Percentiles rank a stretch among this genome's conserved stretches.
These are phyloP conservation scores for Apophysomyces variabilis DNA, from an alignment of 371 early-diverging fungal genomes.

Conservation along the genomic window DNA sequence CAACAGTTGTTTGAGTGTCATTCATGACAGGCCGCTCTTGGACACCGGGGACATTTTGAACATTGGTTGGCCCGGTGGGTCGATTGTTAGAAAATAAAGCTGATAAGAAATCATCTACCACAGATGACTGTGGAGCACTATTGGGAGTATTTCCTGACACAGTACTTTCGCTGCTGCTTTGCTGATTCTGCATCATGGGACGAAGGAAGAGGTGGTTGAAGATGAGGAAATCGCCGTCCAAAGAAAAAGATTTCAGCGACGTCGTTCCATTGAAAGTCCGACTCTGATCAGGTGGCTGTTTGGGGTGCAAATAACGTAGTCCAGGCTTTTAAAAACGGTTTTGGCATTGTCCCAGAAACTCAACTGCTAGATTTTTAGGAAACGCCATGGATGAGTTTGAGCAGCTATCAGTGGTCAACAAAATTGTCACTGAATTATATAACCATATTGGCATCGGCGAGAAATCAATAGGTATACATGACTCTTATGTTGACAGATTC, in stretches of 20 bases:
- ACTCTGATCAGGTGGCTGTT: no score
- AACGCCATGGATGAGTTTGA: conserved; percentile 68
- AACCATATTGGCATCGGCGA: conserved; percentile 95
- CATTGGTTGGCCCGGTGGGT: conserved; percentile 32
- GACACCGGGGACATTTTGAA: conserved; percentile 1
- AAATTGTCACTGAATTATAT: conserved; percentile 87
- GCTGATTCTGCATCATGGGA: conserved; percentile 14
- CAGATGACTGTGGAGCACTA: conserved; percentile 32
- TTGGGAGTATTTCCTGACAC: conserved; percentile 16
- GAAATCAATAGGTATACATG: conserved; percentile 68
- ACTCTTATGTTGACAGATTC: background rate
- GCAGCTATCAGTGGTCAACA: conserved; percentile 89
- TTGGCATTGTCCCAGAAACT: no score
- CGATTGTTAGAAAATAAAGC: conserved; percentile 49
- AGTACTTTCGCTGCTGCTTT: conserved; percentile 5
- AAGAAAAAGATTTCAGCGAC: no score
- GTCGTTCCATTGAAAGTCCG: no score
- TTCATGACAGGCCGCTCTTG: conserved; percentile 75
- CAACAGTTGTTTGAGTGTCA: conserved; percentile 57
- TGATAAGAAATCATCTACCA: conserved; percentile 54
- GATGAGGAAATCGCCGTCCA: background rate
- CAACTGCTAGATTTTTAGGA: background rate
- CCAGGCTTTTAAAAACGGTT: no score
- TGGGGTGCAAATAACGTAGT: no score
- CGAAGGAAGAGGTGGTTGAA: background rate